Conservation (phyloP, 2,329 filamentous ascomycete genomes). For the Emmonsia crescens region DNA sequence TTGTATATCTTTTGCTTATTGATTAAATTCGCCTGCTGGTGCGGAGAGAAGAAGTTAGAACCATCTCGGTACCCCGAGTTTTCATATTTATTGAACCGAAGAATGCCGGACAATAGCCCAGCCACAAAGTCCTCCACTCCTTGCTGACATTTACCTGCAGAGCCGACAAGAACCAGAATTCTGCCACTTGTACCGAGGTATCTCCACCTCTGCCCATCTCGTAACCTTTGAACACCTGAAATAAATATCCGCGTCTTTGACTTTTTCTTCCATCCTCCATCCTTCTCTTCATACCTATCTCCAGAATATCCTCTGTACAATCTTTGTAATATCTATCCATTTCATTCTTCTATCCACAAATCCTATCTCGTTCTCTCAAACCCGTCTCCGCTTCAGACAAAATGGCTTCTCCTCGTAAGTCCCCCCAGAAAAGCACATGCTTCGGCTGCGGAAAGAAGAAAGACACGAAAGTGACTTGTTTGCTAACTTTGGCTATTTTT, state of each 20-base stretch:
- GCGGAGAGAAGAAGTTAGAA: background rate
- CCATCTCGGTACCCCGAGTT: background rate
- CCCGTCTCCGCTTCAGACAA: constrained; percentile 3
- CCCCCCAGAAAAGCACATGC: constrained; percentile 4
- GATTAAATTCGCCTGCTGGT: background rate
- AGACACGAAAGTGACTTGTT: constrained; percentile 12
- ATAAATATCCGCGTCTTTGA: background rate
- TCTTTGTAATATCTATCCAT: background rate
- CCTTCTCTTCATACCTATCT: background rate
- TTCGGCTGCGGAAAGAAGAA: constrained; percentile 15
- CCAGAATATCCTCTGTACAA: background rate
- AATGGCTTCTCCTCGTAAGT: constrained; percentile 76
- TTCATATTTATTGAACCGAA: background rate
- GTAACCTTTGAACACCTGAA: background rate
- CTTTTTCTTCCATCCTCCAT: background rate
- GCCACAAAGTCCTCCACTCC: no score
- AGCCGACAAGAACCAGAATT: background rate
- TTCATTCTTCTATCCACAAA: background rate
- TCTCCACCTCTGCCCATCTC: background rate
- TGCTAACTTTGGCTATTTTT: constrained; percentile 7
- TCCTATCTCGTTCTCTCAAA: background rate
- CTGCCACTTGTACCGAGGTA: background rate
- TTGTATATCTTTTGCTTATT: no score
- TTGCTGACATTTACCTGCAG: background rate
- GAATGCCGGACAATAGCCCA: background rate